Base-by-base conservation (phyloP, 2,329 filamentous ascomycete species). In the Aspergillus tanneri region DNA sequence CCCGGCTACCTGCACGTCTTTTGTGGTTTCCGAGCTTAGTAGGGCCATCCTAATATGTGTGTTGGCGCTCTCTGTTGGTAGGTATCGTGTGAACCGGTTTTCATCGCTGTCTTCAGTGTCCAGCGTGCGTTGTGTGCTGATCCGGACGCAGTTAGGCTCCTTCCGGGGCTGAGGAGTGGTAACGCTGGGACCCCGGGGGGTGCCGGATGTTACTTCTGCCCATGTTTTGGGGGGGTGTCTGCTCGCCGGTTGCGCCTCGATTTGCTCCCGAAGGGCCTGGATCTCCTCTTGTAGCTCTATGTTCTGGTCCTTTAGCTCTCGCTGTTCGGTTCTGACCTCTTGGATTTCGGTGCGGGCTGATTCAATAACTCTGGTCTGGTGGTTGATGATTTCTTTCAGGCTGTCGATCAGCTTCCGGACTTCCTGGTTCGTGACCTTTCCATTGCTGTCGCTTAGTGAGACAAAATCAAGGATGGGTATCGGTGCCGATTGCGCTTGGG, bases 1-100 rank as follows among this genome's bases (percentile, higher is more conserved):
- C 10, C 56, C 51, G 5, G 36, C 47, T 24, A 53, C 51, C 47
- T 55, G 48, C 19, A 42, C 43, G 48, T 49, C 69, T 19, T 42
- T 27, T 7, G 39, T 30, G 14, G 5, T n/a, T 11, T 10, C 23
- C 9, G 24, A 18, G 12, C 30, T 42, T 18, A 16, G 19, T 10
- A 42, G 39, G 23, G 39, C 39, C 9, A 16, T 30, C 16, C 24
- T 27, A 14, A 42, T 42, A n/a, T 28, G 23, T 28, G 9, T 8
- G 14, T 42, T 42, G 39, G 39, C 39, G 24, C 23, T 30, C 3
- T 30, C 24, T 18, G 19, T 42, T 7, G 39, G 39, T 27, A 42
- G 14, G 39, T 16, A 42, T 11, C 39, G 39, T 23, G 23, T 28
- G 24, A 42, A 42, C 19, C 12, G 23, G 14, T 4, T 21, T 3